Conservation (phyloP, 148 eudicot genomes). For the Fagopyrum homotropicum region DNA sequence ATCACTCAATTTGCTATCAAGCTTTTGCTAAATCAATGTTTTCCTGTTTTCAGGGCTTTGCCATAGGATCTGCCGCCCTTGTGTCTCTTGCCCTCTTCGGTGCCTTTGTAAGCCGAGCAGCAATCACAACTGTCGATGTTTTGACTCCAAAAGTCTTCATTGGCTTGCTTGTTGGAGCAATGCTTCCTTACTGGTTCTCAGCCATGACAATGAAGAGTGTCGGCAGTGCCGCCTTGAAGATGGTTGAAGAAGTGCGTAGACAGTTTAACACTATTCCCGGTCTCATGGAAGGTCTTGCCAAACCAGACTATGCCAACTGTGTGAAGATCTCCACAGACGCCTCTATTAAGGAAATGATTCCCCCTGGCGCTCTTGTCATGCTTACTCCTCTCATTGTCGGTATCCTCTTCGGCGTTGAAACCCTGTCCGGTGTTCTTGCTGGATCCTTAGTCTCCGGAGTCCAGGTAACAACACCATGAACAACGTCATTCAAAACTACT, state of each 20-base stretch:
- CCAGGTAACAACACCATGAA: conserved; percentile 27
- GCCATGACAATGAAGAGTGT: conserved; percentile 60
- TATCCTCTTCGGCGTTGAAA: conserved; percentile 48
- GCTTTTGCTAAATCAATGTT: background rate
- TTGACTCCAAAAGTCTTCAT: conserved; percentile 45
- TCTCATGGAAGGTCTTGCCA: conserved; percentile 37
- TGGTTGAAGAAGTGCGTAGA: conserved; percentile 45
- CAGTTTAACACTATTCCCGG: conserved; percentile 41
- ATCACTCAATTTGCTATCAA: background rate
- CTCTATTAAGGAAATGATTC: conserved; percentile 47
- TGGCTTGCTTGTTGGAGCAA: conserved; percentile 40
- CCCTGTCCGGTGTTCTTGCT: conserved; percentile 52
- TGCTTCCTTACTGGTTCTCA: conserved; percentile 54
- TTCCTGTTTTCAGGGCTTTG: conserved; percentile 33
- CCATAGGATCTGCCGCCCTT: conserved; percentile 57
- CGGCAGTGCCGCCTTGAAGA: conserved; percentile 41
- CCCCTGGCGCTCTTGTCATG: conserved; percentile 51
- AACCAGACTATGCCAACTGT: conserved; percentile 46
- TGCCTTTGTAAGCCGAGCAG: conserved; percentile 48
- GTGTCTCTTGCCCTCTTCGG: conserved; percentile 56
- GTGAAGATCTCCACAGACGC: conserved; percentile 47
- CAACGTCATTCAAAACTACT: background rate
- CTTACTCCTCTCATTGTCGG: conserved; percentile 50
- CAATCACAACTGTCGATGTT: conserved; percentile 35
- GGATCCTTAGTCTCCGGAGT: conserved; percentile 60